These are phyloP conservation scores for Aurifilum marmelostoma DNA, from an alignment of 2,329 filamentous ascomycete species.

Conservation along the genomic window DNA sequence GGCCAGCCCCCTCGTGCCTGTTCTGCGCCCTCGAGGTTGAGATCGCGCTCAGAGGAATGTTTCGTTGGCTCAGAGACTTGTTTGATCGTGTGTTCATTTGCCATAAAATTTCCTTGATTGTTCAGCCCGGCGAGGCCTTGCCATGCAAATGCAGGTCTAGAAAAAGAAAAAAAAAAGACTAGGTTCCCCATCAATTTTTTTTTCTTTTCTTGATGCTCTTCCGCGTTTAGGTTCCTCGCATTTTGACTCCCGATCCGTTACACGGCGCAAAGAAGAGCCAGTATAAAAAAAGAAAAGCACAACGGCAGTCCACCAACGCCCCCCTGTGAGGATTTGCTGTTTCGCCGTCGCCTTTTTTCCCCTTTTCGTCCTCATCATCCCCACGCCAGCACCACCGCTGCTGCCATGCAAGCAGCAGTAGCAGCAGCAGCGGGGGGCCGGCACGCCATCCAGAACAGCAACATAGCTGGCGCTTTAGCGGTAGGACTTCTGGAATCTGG, in stretches of 20 bases:
- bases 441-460: conserved; percentile 24
- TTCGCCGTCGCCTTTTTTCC: conserved; percentile 14
- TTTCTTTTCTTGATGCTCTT: conserved; percentile 15
- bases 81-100: conserved; percentile 52
- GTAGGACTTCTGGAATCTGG: conserved; percentile 99
- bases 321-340: conserved; percentile 22
- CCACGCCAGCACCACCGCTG: conserved; percentile 28
- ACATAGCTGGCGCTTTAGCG: conserved; percentile 65
- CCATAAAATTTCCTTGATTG: conserved; percentile 54
- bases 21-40: background rate
- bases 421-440: background rate
- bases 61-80: conserved; percentile 39
- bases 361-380: conserved; percentile 23
- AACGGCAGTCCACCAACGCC: conserved; percentile 29
- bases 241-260: conserved; percentile 37
- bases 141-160: conserved; percentile 53
- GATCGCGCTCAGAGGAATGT: background rate
- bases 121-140: conserved; percentile 47
- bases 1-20: background rate
- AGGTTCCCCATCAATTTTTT: conserved; percentile 39
- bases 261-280: conserved; percentile 18
- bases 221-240: conserved; percentile 30
- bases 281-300: conserved; percentile 23
- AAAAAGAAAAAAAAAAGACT: conserved; percentile 45
- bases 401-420: conserved; percentile 35